phyloP scores from a whole-genome alignment of 176 grass and related monocot species.

The sorghum (Sorghum bicolor) region DNA sequence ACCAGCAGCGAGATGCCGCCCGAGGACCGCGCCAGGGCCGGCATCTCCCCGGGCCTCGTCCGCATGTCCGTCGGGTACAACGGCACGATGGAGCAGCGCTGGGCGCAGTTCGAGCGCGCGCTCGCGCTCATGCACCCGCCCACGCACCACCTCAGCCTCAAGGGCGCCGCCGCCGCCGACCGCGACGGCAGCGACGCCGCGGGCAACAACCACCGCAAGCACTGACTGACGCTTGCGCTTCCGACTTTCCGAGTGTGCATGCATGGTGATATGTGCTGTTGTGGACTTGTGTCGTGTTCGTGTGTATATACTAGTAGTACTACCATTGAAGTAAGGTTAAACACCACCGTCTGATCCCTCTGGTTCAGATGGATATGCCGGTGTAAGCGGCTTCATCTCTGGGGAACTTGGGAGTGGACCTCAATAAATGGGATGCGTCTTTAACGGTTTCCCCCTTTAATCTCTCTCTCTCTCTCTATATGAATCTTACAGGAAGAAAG shows the following conservation, averaged over 20 bases:
- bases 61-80: constrained; percentile 91
- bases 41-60: constrained; percentile 80
- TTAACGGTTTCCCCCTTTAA: background rate
- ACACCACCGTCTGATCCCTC: constrained; percentile 15
- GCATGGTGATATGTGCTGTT: background rate
- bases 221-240: constrained; percentile 17
- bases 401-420: background rate
- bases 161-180: background rate
- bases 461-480: background rate
- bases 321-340: background rate
- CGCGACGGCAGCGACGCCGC: background rate
- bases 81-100: constrained; percentile 86
- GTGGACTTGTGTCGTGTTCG: background rate
- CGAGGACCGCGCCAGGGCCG: constrained; percentile 58
- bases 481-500: background rate
- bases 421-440: constrained; percentile 18
- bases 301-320: background rate
- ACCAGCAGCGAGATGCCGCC: constrained; percentile 95
- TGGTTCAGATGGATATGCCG: constrained; percentile 19
- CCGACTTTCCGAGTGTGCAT: background rate
- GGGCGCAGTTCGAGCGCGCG: constrained; percentile 83
- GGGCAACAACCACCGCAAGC: constrained; percentile 27
- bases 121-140: constrained; percentile 57
- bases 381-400: constrained; percentile 5
- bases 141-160: background rate